Base-by-base conservation (phyloP, 441 rosid genomes). In the Codiaeum variegatum region DNA sequence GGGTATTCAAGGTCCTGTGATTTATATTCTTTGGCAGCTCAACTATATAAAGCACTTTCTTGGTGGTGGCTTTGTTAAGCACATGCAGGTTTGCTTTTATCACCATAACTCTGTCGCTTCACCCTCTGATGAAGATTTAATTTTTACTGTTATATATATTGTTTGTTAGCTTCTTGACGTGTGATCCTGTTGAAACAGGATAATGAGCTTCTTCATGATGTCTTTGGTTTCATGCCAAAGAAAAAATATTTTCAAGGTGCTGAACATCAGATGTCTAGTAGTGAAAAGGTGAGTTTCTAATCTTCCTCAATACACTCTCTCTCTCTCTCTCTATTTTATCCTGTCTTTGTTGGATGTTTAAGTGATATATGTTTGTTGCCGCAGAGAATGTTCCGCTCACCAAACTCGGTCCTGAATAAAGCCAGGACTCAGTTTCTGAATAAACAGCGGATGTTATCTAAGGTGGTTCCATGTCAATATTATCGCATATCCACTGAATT, bases 41-140 rank as follows among this genome's bases (percentile, higher is more conserved):
- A 91, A 90, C 85, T 96, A 77, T 78, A 60, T 93, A 79, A 96
- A 86, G 89, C 96, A 62, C 76, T 96, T 90, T 73, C 93, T 96
- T 67, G 99, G 95, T 6, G 86, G 98, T 60, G 99, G 99, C 11
- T 96, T 96, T 82, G 84, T 86, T 29, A 96, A 88, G 83, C 99
- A 96, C 86, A 89, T 96, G 97, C 97, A 88, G 97, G 99, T 95
- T 67, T 36, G 91, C 73, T 62, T 58, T 62, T 78, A 51, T 42
- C 68, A 3, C 18, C 69, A 4, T 10, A 18, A 19, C 31, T 12
- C 49, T 74, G 29, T 49, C 34, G 47, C 7, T 31, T 56, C 3
- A 36, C 24, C 4, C 62, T 29, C 18, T 32, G 3, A 28, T n/a
- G 47, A 34, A 38, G 55, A 47, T 52, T 62, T 34, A 15, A n/a